These are phyloP conservation scores for Henckelia pumila DNA, from an alignment of 257 asterid species.

Conservation along the genomic window DNA sequence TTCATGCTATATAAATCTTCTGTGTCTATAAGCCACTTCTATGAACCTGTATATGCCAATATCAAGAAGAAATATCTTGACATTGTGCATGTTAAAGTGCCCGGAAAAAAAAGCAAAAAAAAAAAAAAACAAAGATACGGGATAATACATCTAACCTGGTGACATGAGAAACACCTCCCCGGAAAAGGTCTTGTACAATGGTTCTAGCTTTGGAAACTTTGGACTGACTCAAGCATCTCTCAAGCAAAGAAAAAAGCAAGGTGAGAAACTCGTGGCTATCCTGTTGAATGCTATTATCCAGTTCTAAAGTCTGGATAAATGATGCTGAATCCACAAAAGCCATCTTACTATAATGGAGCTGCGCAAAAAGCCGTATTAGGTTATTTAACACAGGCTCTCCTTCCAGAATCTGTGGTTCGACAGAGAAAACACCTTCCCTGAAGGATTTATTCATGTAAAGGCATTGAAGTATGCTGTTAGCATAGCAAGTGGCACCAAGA, in stretches of 20 bases:
- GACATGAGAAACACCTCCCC: constrained; percentile 96
- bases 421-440: constrained; percentile 83
- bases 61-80: constrained; percentile 20
- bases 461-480: constrained; percentile 93
- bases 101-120: no score
- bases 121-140: background rate
- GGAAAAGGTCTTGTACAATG: constrained; percentile 85
- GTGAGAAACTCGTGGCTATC: constrained; percentile 98
- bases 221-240: constrained; percentile 76
- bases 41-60: constrained; percentile 15
- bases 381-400: constrained; percentile 75
- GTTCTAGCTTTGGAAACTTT: constrained; percentile 69
- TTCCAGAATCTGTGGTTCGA: constrained; percentile 70
- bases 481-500: constrained; percentile 99
- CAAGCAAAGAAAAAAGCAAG: constrained; percentile 86
- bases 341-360: constrained; percentile 82
- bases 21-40: background rate
- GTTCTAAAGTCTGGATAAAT: constrained; percentile 82
- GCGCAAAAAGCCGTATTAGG: constrained; percentile 81
- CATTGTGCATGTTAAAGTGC: constrained; percentile 8
- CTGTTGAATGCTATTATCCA: constrained; percentile 96
- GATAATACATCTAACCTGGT: constrained; percentile 52
- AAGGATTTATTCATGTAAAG: constrained; percentile 84
- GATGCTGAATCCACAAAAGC: constrained; percentile 98
- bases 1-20: constrained; percentile 12